Percentiles rank a stretch among this genome's conserved stretches.
phyloP scores from a whole-genome alignment of 2,329 filamentous ascomycete genomes.

The Ceratocystis alfenasii region DNA sequence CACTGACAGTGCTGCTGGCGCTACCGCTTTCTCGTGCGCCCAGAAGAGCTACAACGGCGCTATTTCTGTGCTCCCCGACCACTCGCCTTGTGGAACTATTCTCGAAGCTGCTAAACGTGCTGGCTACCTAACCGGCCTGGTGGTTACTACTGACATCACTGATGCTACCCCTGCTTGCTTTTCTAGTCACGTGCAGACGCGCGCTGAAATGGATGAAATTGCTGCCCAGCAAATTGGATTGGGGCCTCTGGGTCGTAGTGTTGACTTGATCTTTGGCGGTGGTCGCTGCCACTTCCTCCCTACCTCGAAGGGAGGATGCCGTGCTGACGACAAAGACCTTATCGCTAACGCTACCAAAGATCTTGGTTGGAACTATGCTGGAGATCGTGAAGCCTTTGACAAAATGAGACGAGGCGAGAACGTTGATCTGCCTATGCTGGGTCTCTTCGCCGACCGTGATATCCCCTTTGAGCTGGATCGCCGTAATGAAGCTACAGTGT shows the following conservation, averaged over 20 bases:
- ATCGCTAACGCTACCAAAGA: conserved; percentile 60
- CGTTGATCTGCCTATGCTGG: conserved; percentile 68
- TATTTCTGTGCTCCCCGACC: conserved; percentile 77
- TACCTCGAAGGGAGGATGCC: conserved; percentile 70
- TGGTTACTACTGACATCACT: conserved; percentile 88
- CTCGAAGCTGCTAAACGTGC: conserved; percentile 87
- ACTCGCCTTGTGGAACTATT: conserved; percentile 77
- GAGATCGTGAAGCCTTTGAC: conserved; percentile 64
- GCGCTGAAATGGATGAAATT: conserved; percentile 77
- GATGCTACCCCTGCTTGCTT: conserved; percentile 96
- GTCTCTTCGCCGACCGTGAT: conserved; percentile 69
- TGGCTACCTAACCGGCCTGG: conserved; percentile 84
- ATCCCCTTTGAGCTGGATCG: conserved; percentile 93
- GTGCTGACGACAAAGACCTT: conserved; percentile 65
- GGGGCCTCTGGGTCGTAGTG: conserved; percentile 71
- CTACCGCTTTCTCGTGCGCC: conserved; percentile 88
- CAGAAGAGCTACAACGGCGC: conserved; percentile 94
- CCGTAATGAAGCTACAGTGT: conserved; percentile 61
- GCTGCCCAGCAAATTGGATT: conserved; percentile 85
- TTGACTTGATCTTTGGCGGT: conserved; percentile 87
- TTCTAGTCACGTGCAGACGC: conserved; percentile 69
- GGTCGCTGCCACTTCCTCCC: conserved; percentile 87
- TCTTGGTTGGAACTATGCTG: conserved; percentile 66
- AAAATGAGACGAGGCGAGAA: conserved; percentile 53
- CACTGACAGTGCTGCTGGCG: conserved; percentile 92